phyloP scores from a whole-genome alignment of 768 basidiomycete species.

The Gyrodon lividus region DNA sequence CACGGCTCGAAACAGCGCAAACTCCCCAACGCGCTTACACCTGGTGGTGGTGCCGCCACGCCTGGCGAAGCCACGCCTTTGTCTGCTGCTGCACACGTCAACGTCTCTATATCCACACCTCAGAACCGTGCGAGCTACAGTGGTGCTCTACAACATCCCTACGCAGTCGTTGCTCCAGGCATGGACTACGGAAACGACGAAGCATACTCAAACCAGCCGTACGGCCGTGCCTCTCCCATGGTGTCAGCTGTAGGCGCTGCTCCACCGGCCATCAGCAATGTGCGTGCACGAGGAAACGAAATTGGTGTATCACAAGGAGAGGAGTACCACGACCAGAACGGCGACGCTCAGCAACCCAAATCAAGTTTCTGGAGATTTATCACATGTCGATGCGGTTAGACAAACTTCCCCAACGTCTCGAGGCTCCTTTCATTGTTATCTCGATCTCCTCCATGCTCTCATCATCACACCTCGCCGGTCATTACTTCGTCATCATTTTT shows the following conservation, averaged over 20 bases:
- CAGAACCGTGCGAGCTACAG: conserved; percentile 47
- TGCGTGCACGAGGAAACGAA: conserved; percentile 70
- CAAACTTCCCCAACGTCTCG: conserved; percentile 3
- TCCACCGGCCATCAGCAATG: conserved; percentile 70
- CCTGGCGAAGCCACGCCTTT: conserved; percentile 66
- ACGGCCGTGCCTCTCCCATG: conserved; percentile 84
- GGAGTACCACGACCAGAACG: conserved; percentile 56
- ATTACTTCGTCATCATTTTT: conserved; percentile 35
- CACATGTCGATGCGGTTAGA: conserved; percentile 74
- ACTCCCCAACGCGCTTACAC: conserved; percentile 57
- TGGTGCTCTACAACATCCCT: conserved; percentile 58
- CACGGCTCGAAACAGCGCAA: conserved; percentile 73
- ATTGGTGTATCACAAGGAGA: conserved; percentile 62
- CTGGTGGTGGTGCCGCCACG: conserved; percentile 44
- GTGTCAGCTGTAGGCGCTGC: conserved; percentile 65
- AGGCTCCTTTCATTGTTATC: conserved; percentile 19
- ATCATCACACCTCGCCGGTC: conserved; percentile 33
- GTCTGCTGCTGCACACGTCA: conserved; percentile 72
- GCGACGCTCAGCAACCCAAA: conserved; percentile 52
- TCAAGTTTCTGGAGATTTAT: conserved; percentile 63
- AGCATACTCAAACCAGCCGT: conserved; percentile 55
- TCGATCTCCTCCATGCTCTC: conserved; percentile 22
- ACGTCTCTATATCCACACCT: conserved; percentile 61
- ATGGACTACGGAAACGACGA: conserved; percentile 66
- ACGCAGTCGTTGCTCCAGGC: conserved; percentile 59